Evolutionary conservation across 768 basidiomycete genomes (phyloP).

Genomic region (Leccinum sublutescens): DNA sequence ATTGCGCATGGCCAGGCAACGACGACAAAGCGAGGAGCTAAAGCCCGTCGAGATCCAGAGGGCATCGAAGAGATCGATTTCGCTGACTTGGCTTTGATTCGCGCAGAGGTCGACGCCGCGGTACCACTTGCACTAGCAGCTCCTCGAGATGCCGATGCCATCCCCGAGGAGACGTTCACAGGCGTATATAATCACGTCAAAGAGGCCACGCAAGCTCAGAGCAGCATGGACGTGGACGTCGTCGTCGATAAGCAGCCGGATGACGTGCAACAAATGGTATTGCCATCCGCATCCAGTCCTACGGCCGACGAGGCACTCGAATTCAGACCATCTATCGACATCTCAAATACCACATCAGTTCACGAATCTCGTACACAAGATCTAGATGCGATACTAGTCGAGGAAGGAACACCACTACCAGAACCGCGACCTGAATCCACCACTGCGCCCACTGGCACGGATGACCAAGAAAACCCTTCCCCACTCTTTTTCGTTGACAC

Average conservation of each 20-base stretch:
- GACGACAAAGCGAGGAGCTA: not conserved
- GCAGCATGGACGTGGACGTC: conserved; percentile 5
- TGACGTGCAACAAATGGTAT: not conserved
- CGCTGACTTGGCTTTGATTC: conserved; percentile 33
- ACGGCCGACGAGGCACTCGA: conserved; percentile 4
- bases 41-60: conserved; percentile 36
- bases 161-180: conserved; percentile 36
- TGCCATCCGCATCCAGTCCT: not conserved
- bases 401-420: conserved; percentile 1
- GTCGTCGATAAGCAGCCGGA: not conserved
- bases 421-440: not conserved
- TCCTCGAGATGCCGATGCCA: conserved; percentile 18
- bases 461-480: not conserved
- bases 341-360: conserved; percentile 2
- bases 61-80: conserved; percentile 54
- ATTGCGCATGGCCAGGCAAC: conserved; percentile 5
- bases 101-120: conserved; percentile 17
- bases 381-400: not conserved
- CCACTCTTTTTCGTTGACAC: conserved; percentile 42
- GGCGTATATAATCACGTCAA: conserved; percentile 34
- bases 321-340: conserved; percentile 10
- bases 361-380: not conserved
- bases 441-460: not conserved
- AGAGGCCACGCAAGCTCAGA: not conserved
- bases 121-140: not conserved